Base-by-base conservation (phyloP, 257 asterid species). In the Salvia miltiorrhiza region DNA sequence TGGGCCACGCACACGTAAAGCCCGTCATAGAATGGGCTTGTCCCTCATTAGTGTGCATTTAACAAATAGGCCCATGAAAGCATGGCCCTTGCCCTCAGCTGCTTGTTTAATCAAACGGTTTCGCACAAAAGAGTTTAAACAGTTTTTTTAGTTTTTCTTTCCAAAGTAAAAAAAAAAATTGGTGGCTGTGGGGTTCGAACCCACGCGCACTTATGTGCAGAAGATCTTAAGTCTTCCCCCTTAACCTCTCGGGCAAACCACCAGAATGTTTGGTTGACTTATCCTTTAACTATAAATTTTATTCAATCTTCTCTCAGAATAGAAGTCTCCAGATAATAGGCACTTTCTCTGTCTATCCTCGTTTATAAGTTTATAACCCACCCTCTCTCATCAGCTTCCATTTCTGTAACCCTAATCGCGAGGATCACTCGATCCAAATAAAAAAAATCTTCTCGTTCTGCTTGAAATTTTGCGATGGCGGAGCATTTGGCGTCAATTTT, bases 131-230 rank as follows among this genome's bases (percentile, higher is more conserved):
- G n/a, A n/a, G n/a, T n/a, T n/a, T n/a, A n/a, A n/a, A n/a, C n/a
- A n/a, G n/a, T n/a, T n/a, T n/a, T n/a, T n/a, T n/a, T n/a, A n/a
- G n/a, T n/a, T n/a, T n/a, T n/a, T n/a, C n/a, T n/a, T n/a, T n/a
- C n/a, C n/a, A n/a, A n/a, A n/a, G n/a, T n/a, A n/a, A 26, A 26
- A 4, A 26, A 26, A 35, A 7, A 35, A 35, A 16, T 11, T 71
- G 97, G 89, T 90, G 87, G 93, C 90, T 85, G 79, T 90, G 96
- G 97, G 95, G 90, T 85, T 87, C 91, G 95, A 91, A 88, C 96
- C 88, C 96, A 87, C 77, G 96, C 93, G 91, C 90, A 84, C 89
- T 85, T 66, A 39, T 79, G 95, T 81, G 85, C 92, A 83, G 94
- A 83, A 86, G 95, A 88, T 83, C 95, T 90, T 86, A 82, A 86